Evolutionary conservation across 2,329 filamentous ascomycete species (phyloP).

Genomic region (Pseudogymnoascus sp.): DNA sequence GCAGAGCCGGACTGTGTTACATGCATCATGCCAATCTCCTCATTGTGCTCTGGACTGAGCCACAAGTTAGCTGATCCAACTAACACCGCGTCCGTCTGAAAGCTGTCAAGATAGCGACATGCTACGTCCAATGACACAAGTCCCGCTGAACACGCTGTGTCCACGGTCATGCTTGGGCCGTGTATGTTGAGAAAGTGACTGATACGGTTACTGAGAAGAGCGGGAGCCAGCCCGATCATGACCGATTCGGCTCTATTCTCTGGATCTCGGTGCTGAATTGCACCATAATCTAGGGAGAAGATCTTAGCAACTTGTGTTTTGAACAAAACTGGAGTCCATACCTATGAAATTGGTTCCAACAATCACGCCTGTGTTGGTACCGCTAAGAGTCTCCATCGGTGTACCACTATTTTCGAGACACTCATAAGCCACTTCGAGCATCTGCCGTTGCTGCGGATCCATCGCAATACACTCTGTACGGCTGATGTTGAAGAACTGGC

Average conservation of each 20-base stretch:
- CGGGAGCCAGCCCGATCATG: neutral
- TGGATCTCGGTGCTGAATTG: conserved; percentile 25
- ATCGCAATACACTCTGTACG: neutral
- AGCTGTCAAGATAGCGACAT: conserved; percentile 15
- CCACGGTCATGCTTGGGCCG: conserved; percentile 18
- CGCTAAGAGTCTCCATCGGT: conserved; percentile 23
- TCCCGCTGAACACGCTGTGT: conserved; percentile 30
- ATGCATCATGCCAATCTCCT: conserved; percentile 20
- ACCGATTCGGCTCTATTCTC: neutral
- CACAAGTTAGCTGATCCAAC: conserved; percentile 30
- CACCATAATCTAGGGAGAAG: neutral
- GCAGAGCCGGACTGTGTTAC: conserved; percentile 32
- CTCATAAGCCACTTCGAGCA: conserved; percentile 17
- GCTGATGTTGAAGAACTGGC: neutral
- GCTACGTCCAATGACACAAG: neutral
- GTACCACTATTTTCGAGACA: conserved; percentile 29
- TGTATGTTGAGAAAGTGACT: conserved; percentile 46
- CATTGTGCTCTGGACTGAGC: conserved; percentile 16
- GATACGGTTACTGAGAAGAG: conserved; percentile 30
- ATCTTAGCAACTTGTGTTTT: neutral
- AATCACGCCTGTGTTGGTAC: conserved; percentile 27
- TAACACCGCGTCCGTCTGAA: neutral
- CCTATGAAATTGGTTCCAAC: conserved; percentile 24
- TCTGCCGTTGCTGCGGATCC: conserved; percentile 24
- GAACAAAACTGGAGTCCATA: conserved; percentile 19